A percentile compares a stretch with the other conserved stretches of the same genome.
phyloP scores from a whole-genome alignment of 176 grass and related monocot genomes.

The Poa pratensis region DNA sequence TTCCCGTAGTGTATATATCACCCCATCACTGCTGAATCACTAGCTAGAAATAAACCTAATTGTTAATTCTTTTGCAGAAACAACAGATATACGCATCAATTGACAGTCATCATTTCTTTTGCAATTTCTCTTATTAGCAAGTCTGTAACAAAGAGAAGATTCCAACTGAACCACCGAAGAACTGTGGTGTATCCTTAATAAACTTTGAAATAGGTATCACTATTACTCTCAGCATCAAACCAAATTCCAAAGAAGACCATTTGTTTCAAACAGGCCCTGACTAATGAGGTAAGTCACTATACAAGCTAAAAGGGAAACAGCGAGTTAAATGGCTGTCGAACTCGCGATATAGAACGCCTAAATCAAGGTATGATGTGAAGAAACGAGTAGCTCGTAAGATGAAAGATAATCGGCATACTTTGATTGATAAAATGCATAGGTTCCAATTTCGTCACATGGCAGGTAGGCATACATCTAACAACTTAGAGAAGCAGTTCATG shows the following conservation, averaged over 20 bases:
- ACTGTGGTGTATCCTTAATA: not conserved
- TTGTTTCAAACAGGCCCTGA: not conserved
- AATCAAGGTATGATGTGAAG: not conserved
- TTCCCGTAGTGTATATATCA: not conserved
- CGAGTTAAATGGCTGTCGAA: not conserved
- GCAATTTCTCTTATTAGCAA: not conserved
- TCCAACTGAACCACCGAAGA: not conserved
- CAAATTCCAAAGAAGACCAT: not conserved
- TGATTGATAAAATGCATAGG: slow-evolving; percentile 33
- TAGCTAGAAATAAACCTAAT: not conserved
- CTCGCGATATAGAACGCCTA: not conserved
- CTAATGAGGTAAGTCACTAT: not conserved
- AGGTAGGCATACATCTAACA: not conserved
- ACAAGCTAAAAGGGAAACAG: not conserved
- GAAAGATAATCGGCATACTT: not conserved
- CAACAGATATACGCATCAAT: not conserved
- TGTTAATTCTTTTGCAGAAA: not conserved
- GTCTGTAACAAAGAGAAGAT: not conserved
- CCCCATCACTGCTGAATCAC: not conserved
- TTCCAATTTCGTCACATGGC: slow-evolving; percentile 31
- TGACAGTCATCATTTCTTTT: not conserved
- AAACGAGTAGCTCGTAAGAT: not conserved
- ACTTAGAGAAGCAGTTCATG: slow-evolving; percentile 12
- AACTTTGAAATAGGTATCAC: not conserved
- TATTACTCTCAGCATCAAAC: not conserved